Conservation (phyloP, 1,284 basidiomycete genomes). For the Puccinia horiana region DNA sequence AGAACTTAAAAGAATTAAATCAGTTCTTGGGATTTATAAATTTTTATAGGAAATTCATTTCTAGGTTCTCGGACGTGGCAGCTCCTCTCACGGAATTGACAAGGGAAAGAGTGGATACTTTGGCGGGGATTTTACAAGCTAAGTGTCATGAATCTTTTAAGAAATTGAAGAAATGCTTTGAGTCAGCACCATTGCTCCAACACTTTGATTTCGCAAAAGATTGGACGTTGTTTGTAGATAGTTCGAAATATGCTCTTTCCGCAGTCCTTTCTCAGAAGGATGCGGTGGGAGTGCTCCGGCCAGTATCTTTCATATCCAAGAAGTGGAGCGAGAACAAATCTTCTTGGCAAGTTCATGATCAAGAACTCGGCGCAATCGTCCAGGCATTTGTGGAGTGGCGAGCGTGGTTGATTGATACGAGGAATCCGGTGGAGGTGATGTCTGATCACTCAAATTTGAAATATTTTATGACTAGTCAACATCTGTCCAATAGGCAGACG, state of each 20-base stretch:
- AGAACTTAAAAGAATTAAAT: background rate
- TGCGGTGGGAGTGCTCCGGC: background rate
- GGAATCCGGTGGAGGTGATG: background rate
- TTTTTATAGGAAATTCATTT: constrained; percentile 21
- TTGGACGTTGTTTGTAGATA: background rate
- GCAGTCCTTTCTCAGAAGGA: background rate
- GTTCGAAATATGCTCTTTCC: constrained; percentile 9
- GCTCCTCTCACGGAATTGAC: background rate
- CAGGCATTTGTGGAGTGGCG: constrained; percentile 11
- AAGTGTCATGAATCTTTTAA: background rate
- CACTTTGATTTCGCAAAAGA: constrained; percentile 30
- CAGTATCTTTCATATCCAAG: constrained; percentile 8
- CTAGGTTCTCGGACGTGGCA: background rate
- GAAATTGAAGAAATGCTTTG: background rate
- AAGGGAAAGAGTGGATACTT: background rate
- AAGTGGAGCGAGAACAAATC: constrained; percentile 4
- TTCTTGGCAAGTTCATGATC: constrained; percentile 26
- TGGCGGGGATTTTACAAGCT: background rate
- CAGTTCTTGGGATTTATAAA: constrained; percentile 23
- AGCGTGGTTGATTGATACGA: constrained; percentile 29
- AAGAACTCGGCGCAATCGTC: constrained; percentile 21
- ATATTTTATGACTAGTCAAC: constrained; percentile 3
- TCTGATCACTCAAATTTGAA: constrained; percentile 28
- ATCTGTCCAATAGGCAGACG: background rate
- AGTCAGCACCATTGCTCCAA: background rate